Evolutionary conservation across 768 basidiomycete species (phyloP).

Genomic region (Hericium coralloides): DNA sequence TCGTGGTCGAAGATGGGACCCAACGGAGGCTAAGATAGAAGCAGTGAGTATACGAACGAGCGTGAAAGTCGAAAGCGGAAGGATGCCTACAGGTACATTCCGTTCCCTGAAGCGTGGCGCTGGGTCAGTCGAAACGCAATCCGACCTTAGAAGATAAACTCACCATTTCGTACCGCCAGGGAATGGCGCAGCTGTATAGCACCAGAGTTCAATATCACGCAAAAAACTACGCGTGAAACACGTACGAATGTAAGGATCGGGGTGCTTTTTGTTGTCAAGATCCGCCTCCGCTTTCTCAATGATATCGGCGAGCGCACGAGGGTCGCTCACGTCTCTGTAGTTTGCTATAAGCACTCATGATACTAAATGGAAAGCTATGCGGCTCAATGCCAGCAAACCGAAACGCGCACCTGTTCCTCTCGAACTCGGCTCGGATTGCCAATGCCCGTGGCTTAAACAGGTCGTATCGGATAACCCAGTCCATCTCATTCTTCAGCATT

Average conservation of each 20-base stretch:
- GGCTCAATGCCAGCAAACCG: background rate
- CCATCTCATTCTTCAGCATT: conserved; percentile 74
- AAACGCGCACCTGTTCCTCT: conserved; percentile 70
- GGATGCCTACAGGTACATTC: conserved; percentile 58
- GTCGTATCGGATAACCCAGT: conserved; percentile 85
- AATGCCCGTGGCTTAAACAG: conserved; percentile 81
- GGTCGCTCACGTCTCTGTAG: conserved; percentile 71
- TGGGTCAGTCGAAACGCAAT: conserved; percentile 1
- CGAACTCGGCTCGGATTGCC: conserved; percentile 86
- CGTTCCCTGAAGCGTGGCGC: conserved; percentile 51
- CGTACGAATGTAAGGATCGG: conserved; percentile 85
- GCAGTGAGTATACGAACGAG: background rate
- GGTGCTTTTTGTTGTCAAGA: conserved; percentile 62
- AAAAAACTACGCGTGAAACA: conserved; percentile 1
- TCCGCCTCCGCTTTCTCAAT: conserved; percentile 73
- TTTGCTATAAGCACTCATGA: background rate
- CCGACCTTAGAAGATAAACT: conserved; percentile 21
- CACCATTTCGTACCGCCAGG: conserved; percentile 97
- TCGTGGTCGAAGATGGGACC: conserved; percentile 15
- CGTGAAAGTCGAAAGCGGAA: background rate
- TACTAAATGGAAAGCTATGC: background rate
- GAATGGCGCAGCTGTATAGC: conserved; percentile 55
- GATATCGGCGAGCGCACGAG: conserved; percentile 69
- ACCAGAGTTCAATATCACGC: background rate
- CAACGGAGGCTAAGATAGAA: conserved; percentile 4